phyloP scores from a whole-genome alignment of 345 rosid genomes.

The Linum usitatissimum region DNA sequence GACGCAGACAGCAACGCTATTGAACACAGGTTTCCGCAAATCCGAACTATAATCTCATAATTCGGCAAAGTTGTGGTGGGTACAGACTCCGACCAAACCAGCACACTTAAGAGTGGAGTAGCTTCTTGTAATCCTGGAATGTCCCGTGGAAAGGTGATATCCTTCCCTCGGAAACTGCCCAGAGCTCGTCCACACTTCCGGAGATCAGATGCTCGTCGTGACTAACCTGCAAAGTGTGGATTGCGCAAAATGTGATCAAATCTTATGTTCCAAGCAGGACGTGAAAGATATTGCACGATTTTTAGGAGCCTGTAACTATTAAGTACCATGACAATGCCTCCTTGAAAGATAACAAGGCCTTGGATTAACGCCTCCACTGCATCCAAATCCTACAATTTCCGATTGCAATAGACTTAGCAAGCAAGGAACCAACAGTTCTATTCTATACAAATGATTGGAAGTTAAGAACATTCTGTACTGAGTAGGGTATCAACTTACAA shows the following conservation, averaged over 20 bases:
- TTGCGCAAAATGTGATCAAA: background rate
- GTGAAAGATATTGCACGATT: background rate
- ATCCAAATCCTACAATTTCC: slow-evolving; percentile 69
- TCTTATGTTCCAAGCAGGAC: background rate
- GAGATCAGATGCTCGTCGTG: slow-evolving; percentile 96
- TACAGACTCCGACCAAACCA: background rate
- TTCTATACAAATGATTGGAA: background rate
- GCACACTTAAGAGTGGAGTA: slow-evolving; percentile 36
- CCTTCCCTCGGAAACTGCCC: slow-evolving; percentile 81
- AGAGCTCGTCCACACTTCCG: slow-evolving; percentile 90
- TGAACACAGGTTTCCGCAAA: too few species aligned
- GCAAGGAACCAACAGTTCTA: background rate
- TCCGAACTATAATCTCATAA: too few species aligned
- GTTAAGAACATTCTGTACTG: background rate
- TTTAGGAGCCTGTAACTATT: background rate
- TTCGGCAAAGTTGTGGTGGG: too few species aligned
- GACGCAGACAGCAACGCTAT: too few species aligned
- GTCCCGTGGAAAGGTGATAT: slow-evolving; percentile 68
- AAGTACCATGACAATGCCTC: slow-evolving; percentile 88
- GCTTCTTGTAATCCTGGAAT: slow-evolving; percentile 88
- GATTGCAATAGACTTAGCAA: background rate
- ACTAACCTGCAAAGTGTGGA: slow-evolving; percentile 53
- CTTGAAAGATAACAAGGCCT: slow-evolving; percentile 94
- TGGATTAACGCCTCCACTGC: slow-evolving; percentile 98
- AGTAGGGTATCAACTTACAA: slow-evolving; percentile 49